Evolutionary conservation across 805 yeast species (phyloP).

Genomic region (Torulaspora quercuum): DNA sequence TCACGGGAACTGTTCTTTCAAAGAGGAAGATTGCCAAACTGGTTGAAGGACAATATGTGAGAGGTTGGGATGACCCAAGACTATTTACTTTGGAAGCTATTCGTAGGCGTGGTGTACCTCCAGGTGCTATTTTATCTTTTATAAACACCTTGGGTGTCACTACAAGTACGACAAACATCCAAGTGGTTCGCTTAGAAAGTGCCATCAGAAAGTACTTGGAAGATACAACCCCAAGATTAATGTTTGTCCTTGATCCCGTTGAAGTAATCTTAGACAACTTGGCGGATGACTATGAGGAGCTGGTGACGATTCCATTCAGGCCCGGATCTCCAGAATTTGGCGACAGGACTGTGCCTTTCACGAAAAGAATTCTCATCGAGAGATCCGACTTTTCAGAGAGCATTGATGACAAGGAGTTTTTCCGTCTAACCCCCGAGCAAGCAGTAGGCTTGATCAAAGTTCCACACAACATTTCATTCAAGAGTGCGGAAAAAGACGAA

Average conservation of each 20-base stretch:
- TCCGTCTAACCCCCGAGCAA: conserved; percentile 90
- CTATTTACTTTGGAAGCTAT: conserved; percentile 91
- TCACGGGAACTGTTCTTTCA: conserved; percentile 90
- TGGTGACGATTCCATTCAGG: conserved; percentile 78
- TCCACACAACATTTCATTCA: conserved; percentile 75
- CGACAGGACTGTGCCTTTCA: conserved; percentile 68
- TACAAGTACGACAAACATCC: conserved; percentile 87
- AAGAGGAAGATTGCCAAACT: conserved; percentile 94
- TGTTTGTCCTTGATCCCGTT: conserved; percentile 88
- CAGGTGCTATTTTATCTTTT: conserved; percentile 92
- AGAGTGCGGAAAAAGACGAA: conserved; percentile 53
- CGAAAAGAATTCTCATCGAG: conserved; percentile 79
- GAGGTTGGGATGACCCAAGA: conserved; percentile 99
- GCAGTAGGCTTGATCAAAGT: conserved; percentile 93
- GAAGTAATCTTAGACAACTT: conserved; percentile 80
- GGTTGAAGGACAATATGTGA: conserved; percentile 74
- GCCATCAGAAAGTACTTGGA: conserved; percentile 86
- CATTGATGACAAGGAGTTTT: conserved; percentile 61
- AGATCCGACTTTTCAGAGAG: conserved; percentile 79
- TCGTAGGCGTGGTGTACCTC: conserved; percentile 97
- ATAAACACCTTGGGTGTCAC: conserved; percentile 96
- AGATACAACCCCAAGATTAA: conserved; percentile 86
- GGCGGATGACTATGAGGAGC: conserved; percentile 66
- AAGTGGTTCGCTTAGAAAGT: conserved; percentile 82
- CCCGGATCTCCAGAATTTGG: conserved; percentile 81